Base-by-base conservation (phyloP, 192 early-diverging fungal genomes). In the Paraglomus occultum region DNA sequence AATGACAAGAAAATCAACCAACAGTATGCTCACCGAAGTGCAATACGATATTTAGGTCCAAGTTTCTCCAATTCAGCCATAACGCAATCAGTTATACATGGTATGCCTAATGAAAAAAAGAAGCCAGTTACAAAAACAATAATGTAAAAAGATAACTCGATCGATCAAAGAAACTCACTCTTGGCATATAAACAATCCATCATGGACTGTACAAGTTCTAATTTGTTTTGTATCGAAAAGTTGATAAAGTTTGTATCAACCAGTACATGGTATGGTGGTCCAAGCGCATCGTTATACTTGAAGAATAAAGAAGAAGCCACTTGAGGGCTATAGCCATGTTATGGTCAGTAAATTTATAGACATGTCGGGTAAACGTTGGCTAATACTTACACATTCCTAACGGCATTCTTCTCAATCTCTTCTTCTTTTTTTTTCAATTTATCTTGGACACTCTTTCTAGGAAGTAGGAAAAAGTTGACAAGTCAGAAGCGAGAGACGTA, bases 181-280 rank as follows among this genome's bases (percentile, higher is more conserved):
- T 97, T 97, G 51, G 95, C 95, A 73, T 92, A 95, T n/a, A 98
- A 82, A 72, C 95, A 99, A 77, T 99, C 95, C 97, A 99, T 98
- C 94, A 96, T 95, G 17, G 93, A 89, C 63, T 95, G 91, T 39
- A 97, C 87, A 39, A 96, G 82, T 76, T 99, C 97, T 31, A 99
- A 85, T 75, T 98, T 96, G 85, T 99, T 99, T 77, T 97, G 96
- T 73, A 99, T 94, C 10, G 95, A 92, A 75, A 99, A 97, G 84
- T 99, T 99, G 86, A 99, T 98, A 64, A 99, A 99, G 78, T 99
- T 99, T 73, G 97, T 98, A 80, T 99, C 97, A 45, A 99, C 88
- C 10, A 99, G 78, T 20, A 99, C 85, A 70, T 94, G 90, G 79
- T 99, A 99, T 14, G 97, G 97, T 46, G 97, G 97, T 4, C 92